Conservation (phyloP, 2,329 filamentous ascomycete genomes). For the Sporothrix luriei region DNA sequence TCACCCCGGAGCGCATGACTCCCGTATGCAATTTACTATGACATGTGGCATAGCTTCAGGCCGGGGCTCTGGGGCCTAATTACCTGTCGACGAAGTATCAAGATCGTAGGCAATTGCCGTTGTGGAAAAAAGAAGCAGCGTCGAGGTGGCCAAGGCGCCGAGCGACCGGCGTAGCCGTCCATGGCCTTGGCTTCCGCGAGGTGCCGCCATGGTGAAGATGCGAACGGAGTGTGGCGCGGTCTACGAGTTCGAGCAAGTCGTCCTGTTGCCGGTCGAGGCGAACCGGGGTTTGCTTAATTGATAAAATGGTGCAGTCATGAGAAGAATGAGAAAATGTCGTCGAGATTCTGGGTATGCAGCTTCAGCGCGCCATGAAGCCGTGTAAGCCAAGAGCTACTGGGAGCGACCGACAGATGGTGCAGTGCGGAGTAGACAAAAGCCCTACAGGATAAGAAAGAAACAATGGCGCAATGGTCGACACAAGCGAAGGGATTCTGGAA, state of each 20-base stretch:
- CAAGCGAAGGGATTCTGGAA: neutral
- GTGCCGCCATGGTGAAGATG: conserved; percentile 11
- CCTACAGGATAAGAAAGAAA: neutral
- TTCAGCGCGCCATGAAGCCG: conserved; percentile 24
- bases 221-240: neutral
- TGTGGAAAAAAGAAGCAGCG: conserved; percentile 11
- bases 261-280: neutral
- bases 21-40: neutral
- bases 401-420: neutral
- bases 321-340: neutral
- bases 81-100: conserved; percentile 31
- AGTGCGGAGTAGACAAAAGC: neutral
- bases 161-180: conserved; percentile 24
- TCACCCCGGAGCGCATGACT: neutral
- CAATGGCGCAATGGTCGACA: neutral
- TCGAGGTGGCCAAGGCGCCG: conserved; percentile 1
- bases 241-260: neutral
- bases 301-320: neutral
- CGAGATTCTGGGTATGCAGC: neutral
- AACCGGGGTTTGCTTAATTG: neutral
- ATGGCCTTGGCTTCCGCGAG: neutral
- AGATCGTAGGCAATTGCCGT: conserved; percentile 30
- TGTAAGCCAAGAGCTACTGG: conserved; percentile 21
- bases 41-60: neutral
- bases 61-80: no score